Evolutionary conservation across 768 basidiomycete genomes (phyloP), one percentile per base, ranked within the genome.

Genomic region (Tulasnella sp.): DNA sequence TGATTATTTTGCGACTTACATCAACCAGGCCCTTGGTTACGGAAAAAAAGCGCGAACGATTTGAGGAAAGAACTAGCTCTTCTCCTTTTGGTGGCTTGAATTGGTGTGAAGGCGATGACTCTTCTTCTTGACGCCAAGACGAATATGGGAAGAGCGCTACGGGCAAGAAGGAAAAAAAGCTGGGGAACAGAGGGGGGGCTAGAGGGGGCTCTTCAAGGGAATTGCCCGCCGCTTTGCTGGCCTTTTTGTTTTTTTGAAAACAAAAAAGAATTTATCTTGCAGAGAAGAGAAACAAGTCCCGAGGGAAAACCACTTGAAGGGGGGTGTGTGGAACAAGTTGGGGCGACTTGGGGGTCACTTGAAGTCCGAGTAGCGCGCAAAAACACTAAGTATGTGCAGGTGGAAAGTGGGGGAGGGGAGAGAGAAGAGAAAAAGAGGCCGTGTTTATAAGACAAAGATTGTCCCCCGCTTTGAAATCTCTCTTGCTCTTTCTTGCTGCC

Each of bases 321-420:
- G 3, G 9, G 54, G 3, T 15, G 54, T 12, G n/a, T n/a, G 29
- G 54, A 58, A 58, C 54, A 58, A 58, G 54, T 58, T 4, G 29
- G 54, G 54, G 45, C 17, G 45, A 45, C n/a, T n/a, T 42, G 42
- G 42, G 54, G 3, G n/a, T 31, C 29, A n/a, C 54, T 58, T 31
- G 54, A 9, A 49, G 40, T 40, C 12, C 2, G 58, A 64, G 58
- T 64, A 64, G 58, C 58, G 58, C 58, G 58, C 31, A 64, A 64
- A 52, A 64, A 64, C 58, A 64, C 58, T n/a, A n/a, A n/a, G n/a
- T 64, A 64, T 64, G 58, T 64, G 58, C 58, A 64, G 58, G 14
- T 31, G 31, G 29, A 25, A 17, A 42, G 42, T 42, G 42, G 42
- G 42, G 17, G 42, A 64, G 31, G 31, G n/a, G 14, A 58, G n/a